Base-by-base conservation (phyloP, 2,329 filamentous ascomycete genomes). In the Metarhizium album region DNA sequence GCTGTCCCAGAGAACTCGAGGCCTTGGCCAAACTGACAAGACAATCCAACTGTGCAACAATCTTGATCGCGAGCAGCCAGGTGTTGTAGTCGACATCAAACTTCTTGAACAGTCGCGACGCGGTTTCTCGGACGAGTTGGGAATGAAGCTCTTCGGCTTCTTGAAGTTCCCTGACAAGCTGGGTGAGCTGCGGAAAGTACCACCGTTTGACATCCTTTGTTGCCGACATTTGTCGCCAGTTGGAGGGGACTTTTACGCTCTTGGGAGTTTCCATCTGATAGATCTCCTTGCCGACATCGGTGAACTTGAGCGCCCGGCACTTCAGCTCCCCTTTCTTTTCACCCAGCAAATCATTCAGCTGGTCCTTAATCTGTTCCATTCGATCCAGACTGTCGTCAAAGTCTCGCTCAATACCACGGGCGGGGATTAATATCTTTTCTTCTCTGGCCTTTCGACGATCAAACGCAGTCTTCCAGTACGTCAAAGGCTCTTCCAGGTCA, bases 221-320 rank as follows among this genome's bases (percentile, higher is more conserved):
- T 0, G 90, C 86, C 4, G 93, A 97, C 90, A 97, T 96, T 63
- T 97, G 91, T 55, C 90, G 84, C 90, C 93, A 98, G 59, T 74
- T 80, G 57, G 86, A 86, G 0, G 93, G 93, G 2, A 98, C 82
- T 67, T 94, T 95, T 62, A 87, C 73, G 1, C 73, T 71, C 67
- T 93, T 95, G 0, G 93, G 91, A 0, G 88, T 85, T 65, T 98
- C 93, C 11, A 98, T 76, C 68, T 98, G 91, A 69, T 95, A 97
- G 48, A 98, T 88, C 62, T 98, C 93, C 65, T 98, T 98, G 54
- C 93, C 93, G 7, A 94, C 86, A 62, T 97, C 88, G 27, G 82
- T 82, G 59, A 83, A 93, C 62, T 83, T 83, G 54, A 91, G 76
- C 0, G 78, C 77, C 57, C 78, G 86, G 52, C 84, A 89, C 54